Evolutionary conservation across 805 yeast genomes (phyloP).

Genomic region (Phaffomyces thermotolerans): DNA sequence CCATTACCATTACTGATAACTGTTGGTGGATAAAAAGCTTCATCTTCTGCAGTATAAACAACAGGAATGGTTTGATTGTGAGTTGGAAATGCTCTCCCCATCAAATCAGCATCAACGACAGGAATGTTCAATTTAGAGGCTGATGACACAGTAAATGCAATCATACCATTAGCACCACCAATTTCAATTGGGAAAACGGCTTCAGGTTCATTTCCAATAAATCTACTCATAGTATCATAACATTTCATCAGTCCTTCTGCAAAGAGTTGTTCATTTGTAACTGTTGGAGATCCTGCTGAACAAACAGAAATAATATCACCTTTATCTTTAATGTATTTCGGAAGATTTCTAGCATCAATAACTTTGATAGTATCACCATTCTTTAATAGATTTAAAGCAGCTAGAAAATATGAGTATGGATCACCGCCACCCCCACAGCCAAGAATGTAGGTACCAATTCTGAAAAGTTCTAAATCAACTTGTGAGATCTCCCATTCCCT

Average conservation of each 20-base stretch:
- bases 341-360: constrained; percentile 22
- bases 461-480: constrained; percentile 33
- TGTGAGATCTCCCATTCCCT: constrained; percentile 22
- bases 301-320: constrained; percentile 30
- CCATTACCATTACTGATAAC: constrained; percentile 37
- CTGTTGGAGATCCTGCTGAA: constrained; percentile 19
- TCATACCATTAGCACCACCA: constrained; percentile 38
- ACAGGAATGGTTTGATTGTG: constrained; percentile 29
- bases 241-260: constrained; percentile 26
- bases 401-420: constrained; percentile 35
- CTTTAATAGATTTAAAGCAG: constrained; percentile 27
- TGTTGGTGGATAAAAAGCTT: constrained; percentile 22
- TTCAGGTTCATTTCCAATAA: constrained; percentile 26
- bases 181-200: constrained; percentile 34
- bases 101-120: constrained; percentile 34
- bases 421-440: constrained; percentile 50
- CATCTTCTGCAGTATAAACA: constrained; percentile 15
- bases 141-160: constrained; percentile 17
- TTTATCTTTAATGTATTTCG: constrained; percentile 8
- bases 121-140: constrained; percentile 23
- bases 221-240: constrained; percentile 25
- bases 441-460: constrained; percentile 39
- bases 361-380: constrained; percentile 30
- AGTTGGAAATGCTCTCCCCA: constrained; percentile 21
- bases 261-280: constrained; percentile 24